Percentiles rank a stretch among this genome's conserved stretches.
These are phyloP conservation scores for Rasamsonia emersonii DNA, from an alignment of 2,329 filamentous ascomycete species.

Conservation along the genomic window DNA sequence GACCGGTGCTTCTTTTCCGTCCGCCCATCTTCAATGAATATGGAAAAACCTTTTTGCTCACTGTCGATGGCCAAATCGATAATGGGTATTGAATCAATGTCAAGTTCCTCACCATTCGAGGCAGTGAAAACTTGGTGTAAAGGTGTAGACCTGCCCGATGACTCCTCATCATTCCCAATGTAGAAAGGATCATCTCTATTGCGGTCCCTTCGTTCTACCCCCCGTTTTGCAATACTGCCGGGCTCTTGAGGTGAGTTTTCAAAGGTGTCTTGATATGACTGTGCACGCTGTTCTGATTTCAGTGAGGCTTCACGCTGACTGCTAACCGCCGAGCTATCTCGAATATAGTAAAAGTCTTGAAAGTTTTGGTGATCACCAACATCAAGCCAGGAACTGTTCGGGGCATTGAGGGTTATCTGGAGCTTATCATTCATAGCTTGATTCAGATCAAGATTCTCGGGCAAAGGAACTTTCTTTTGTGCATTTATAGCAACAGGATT, in stretches of 20 bases:
- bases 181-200: slow-evolving; percentile 96
- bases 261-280: slow-evolving; percentile 29
- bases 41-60: slow-evolving; percentile 20
- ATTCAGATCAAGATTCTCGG: slow-evolving; percentile 67
- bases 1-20: slow-evolving; percentile 24
- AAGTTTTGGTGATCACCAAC: slow-evolving; percentile 37
- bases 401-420: slow-evolving; percentile 51
- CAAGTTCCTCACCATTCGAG: slow-evolving; percentile 68
- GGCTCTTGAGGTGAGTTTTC: slow-evolving; percentile 52
- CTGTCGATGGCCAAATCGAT: slow-evolving; percentile 78
- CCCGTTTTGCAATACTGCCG: slow-evolving; percentile 64
- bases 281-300: slow-evolving; percentile 15
- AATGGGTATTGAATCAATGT: slow-evolving; percentile 92
- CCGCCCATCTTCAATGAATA: slow-evolving; percentile 12
- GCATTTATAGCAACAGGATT: slow-evolving; percentile 82
- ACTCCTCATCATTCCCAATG: slow-evolving; percentile 52
- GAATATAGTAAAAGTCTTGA: slow-evolving; percentile 32
- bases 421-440: slow-evolving; percentile 72
- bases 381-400: slow-evolving; percentile 44
- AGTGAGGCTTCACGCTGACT: slow-evolving; percentile 11
- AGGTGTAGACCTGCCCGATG: slow-evolving; percentile 60
- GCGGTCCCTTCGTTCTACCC: slow-evolving; percentile 67
- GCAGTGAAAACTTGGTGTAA: slow-evolving; percentile 67
- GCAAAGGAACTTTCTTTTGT: slow-evolving; percentile 76
- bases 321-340: slow-evolving; percentile 15